Evolutionary conservation across 1,139 yeast genomes (phyloP).

Genomic region (Lizanozyma gosingica): DNA sequence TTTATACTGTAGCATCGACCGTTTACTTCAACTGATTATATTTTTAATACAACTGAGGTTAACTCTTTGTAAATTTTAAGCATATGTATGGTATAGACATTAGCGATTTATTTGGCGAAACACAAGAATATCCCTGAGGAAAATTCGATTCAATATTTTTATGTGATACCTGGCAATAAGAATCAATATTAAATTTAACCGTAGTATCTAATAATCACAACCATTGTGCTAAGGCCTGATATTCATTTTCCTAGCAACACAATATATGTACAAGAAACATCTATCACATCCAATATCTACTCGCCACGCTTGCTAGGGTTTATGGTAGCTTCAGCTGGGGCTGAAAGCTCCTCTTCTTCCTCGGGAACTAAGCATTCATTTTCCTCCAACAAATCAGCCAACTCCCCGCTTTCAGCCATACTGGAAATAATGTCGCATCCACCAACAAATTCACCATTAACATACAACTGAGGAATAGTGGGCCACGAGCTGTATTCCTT

Average conservation of each 20-base stretch:
- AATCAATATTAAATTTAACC: not conserved
- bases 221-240: too few relatives aligned
- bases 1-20: too few relatives aligned
- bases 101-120: too few relatives aligned
- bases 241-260: too few relatives aligned
- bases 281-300: too few relatives aligned
- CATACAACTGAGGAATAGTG: constrained; percentile 65
- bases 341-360: constrained; percentile 44
- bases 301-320: not conserved
- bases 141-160: too few relatives aligned
- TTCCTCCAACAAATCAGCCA: constrained; percentile 72
- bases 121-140: too few relatives aligned
- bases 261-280: too few relatives aligned
- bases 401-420: constrained; percentile 91
- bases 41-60: too few relatives aligned
- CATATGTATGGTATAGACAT: too few relatives aligned
- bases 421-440: constrained; percentile 93
- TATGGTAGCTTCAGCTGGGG: not conserved
- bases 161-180: not conserved
- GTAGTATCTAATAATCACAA: not conserved
- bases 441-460: constrained; percentile 80
- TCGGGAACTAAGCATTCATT: constrained; percentile 76
- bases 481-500: constrained; percentile 97
- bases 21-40: too few relatives aligned
- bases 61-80: too few relatives aligned